Evolutionary conservation across 345 rosid genomes (phyloP).

Genomic region (Brassica cretica): DNA sequence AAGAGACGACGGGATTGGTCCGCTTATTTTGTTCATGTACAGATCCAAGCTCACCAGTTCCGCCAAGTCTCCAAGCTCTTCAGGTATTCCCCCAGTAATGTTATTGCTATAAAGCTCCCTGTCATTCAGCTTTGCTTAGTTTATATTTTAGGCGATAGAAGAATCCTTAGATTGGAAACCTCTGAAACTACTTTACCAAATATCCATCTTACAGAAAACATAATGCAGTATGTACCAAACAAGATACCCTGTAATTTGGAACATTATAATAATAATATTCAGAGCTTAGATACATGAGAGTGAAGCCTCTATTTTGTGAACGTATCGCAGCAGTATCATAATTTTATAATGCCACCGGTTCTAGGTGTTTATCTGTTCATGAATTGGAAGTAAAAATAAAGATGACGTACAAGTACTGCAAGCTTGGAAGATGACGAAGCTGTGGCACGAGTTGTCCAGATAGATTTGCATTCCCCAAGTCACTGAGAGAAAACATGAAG

Average conservation of each 20-base stretch:
- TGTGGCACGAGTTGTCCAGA: constrained; percentile 34
- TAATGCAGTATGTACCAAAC: too few relatives aligned
- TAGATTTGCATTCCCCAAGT: constrained; percentile 38
- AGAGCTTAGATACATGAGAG: constrained; percentile 16
- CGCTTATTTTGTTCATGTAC: constrained; percentile 55
- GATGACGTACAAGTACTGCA: constrained; percentile 61
- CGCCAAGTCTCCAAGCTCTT: constrained; percentile 69
- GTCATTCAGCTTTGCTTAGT: constrained; percentile 30
- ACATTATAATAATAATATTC: not conserved
- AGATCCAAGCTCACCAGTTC: constrained; percentile 87
- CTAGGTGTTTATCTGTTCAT: not conserved
- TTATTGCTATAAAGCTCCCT: constrained; percentile 80
- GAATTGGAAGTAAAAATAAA: too few relatives aligned
- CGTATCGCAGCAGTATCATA: not conserved
- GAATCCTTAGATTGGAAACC: not conserved
- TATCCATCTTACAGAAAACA: not conserved
- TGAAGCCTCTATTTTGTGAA: not conserved
- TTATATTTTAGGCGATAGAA: too few relatives aligned
- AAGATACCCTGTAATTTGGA: not conserved
- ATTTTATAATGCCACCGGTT: not conserved
- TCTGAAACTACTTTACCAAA: not conserved
- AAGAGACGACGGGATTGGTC: constrained; percentile 59
- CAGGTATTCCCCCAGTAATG: constrained; percentile 62
- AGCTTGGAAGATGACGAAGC: constrained; percentile 11
- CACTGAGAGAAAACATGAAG: constrained; percentile 32